These are phyloP conservation scores for Podospora didyma DNA, from an alignment of 495 filamentous ascomycete species.

Conservation along the genomic window DNA sequence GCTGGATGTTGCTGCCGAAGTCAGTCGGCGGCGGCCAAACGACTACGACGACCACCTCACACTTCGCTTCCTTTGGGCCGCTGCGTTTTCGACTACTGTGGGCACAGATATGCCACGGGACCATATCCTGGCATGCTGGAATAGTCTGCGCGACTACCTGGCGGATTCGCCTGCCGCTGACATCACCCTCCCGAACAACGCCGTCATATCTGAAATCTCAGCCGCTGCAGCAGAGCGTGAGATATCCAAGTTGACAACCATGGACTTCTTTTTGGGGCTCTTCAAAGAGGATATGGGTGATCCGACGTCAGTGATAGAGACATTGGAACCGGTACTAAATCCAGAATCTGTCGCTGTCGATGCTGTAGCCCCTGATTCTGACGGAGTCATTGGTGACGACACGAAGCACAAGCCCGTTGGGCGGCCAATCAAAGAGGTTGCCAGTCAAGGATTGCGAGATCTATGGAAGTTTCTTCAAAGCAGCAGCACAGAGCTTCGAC, in stretches of 20 bases:
- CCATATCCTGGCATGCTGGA: conserved; percentile 74
- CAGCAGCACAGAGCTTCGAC: conserved; percentile 72
- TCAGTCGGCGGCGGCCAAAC: conserved; percentile 42
- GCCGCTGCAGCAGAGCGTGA: conserved; percentile 76
- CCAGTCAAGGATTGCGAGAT: conserved; percentile 55
- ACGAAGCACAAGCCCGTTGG: conserved; percentile 17
- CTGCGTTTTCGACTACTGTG: conserved; percentile 68
- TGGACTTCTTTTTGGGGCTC: conserved; percentile 90
- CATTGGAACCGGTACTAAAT: conserved; percentile 86
- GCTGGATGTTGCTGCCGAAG: conserved; percentile 64
- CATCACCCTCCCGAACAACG: conserved; percentile 78
- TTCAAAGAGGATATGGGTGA: conserved; percentile 66
- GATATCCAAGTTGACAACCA: conserved; percentile 84
- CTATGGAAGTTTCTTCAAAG: conserved; percentile 79
- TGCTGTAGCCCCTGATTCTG: conserved; percentile 7
- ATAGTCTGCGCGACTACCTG: conserved; percentile 53
- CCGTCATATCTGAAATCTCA: conserved; percentile 85
- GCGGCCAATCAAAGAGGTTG: conserved; percentile 38
- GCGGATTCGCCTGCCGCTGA: conserved; percentile 29
- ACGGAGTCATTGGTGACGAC: conserved; percentile 6
- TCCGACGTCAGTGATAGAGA: conserved; percentile 80
- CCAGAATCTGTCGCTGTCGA: conserved; percentile 53
- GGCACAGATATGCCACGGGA: conserved; percentile 65
- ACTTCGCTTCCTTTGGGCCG: conserved; percentile 77
- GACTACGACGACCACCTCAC: conserved; percentile 44